Evolutionary conservation across 2,329 filamentous ascomycete species (phyloP).

Genomic region (Aspergillus sclerotialis): DNA sequence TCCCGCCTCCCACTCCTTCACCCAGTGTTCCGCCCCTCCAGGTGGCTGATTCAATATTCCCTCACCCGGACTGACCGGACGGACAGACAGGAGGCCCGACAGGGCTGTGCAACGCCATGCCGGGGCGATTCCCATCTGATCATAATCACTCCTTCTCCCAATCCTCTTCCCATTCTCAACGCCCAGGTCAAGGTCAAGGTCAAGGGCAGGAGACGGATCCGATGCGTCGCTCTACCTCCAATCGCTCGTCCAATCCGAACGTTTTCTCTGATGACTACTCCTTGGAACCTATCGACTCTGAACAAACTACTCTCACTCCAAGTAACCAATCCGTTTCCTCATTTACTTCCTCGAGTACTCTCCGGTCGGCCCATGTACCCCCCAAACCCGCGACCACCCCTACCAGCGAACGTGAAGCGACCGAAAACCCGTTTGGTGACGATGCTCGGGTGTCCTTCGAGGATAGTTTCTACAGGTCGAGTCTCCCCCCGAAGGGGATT

Average conservation of each 20-base stretch:
- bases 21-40: slow-evolving; percentile 9
- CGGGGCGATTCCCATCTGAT: slow-evolving; percentile 31
- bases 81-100: slow-evolving; percentile 24
- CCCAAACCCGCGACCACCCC: slow-evolving; percentile 17
- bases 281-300: slow-evolving; percentile 34
- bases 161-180: slow-evolving; percentile 23
- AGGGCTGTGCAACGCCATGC: slow-evolving; percentile 35
- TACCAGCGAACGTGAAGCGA: slow-evolving; percentile 17
- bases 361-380: slow-evolving; percentile 17
- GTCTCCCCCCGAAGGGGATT: slow-evolving; percentile 28
- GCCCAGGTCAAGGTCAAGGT: slow-evolving; percentile 13
- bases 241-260: slow-evolving; percentile 33
- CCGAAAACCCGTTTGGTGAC: slow-evolving; percentile 30
- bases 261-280: slow-evolving; percentile 45
- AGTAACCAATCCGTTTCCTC: slow-evolving; percentile 25
- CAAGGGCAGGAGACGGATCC: slow-evolving; percentile 18
- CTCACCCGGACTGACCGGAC: slow-evolving; percentile 22
- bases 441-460: slow-evolving; percentile 26
- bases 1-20: slow-evolving; percentile 8
- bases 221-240: slow-evolving; percentile 21
- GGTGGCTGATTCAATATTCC: slow-evolving; percentile 12
- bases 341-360: slow-evolving; percentile 25
- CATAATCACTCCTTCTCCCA: slow-evolving; percentile 28
- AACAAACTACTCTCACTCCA: slow-evolving; percentile 23
- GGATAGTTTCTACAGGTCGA: slow-evolving; percentile 24